A percentile compares a stretch with the other conserved stretches of the same genome.
Conservation (phyloP, 108 stramenopile species). For the Pseudonitzschia delicatissima region DNA sequence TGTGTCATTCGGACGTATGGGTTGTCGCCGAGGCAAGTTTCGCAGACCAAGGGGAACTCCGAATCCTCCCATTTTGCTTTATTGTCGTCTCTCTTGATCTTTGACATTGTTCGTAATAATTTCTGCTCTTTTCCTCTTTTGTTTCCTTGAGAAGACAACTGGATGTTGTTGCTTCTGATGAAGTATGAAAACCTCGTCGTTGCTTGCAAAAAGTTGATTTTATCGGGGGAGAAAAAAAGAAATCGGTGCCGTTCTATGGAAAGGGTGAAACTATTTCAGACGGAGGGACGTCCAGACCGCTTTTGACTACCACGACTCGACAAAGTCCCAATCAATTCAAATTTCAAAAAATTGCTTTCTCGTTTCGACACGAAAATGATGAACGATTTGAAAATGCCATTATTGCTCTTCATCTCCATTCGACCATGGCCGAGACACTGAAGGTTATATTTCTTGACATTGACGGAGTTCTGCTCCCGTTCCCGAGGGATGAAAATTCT, state of each 20-base stretch:
- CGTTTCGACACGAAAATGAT: background rate
- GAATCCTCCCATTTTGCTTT: slow-evolving; percentile 93
- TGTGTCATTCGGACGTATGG: slow-evolving; percentile 99
- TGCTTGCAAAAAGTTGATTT: no score
- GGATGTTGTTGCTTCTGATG: background rate
- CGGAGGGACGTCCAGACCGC: no score
- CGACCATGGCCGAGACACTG: slow-evolving; percentile 3
- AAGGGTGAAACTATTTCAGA: no score
- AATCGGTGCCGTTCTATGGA: no score
- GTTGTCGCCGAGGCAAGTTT: slow-evolving; percentile 98
- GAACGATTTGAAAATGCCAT: background rate
- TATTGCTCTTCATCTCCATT: no score
- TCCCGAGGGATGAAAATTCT: slow-evolving; percentile 16
- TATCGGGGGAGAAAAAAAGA: no score
- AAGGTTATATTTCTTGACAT: slow-evolving; percentile 71
- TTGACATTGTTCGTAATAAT: slow-evolving; percentile 30
- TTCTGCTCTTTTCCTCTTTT: background rate
- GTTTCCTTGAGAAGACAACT: background rate
- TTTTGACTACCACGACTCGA: no score
- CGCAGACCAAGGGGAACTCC: slow-evolving; percentile 97
- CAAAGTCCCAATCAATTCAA: no score
- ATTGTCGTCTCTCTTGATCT: slow-evolving; percentile 82
- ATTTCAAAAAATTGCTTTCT: no score
- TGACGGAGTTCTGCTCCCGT: slow-evolving; percentile 76
- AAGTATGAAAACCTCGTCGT: no score